phyloP scores from a whole-genome alignment of 192 early-diverging fungal genomes.

The Coemansia sp. region DNA sequence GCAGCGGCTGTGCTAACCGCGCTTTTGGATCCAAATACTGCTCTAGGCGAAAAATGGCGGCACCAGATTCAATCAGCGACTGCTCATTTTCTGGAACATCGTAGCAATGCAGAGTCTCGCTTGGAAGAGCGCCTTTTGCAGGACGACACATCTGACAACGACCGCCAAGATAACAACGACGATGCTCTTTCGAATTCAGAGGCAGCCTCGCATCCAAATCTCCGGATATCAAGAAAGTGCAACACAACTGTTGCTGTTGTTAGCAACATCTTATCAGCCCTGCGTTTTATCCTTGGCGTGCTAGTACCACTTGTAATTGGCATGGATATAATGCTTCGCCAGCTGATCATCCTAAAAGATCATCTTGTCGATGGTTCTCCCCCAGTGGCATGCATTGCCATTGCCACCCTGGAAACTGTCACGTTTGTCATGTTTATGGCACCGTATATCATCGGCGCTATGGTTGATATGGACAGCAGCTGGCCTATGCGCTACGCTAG shows the following conservation, averaged over 20 bases:
- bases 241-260: not conserved
- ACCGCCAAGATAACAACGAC: not conserved
- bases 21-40: slow-evolving; percentile 27
- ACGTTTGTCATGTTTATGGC: slow-evolving; percentile 41
- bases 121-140: slow-evolving; percentile 18
- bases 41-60: slow-evolving; percentile 20
- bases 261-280: slow-evolving; percentile 1
- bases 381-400: slow-evolving; percentile 30
- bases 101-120: not conserved
- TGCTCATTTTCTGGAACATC: not conserved
- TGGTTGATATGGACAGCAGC: slow-evolving; percentile 22
- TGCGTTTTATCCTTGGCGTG: slow-evolving; percentile 30
- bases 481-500: slow-evolving; percentile 25
- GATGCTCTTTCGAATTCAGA: not conserved
- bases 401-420: slow-evolving; percentile 33
- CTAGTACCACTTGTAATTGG: slow-evolving; percentile 32
- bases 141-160: slow-evolving; percentile 1
- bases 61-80: not conserved
- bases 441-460: slow-evolving; percentile 30
- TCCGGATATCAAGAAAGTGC: too few relatives aligned
- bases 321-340: slow-evolving; percentile 43
- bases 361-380: slow-evolving; percentile 47
- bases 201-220: not conserved
- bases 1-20: slow-evolving; percentile 27
- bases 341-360: slow-evolving; percentile 42